Percentiles rank a stretch among this genome's conserved stretches.
Evolutionary conservation across 179 eudicot species (phyloP).

Genomic region (Camellia oleifera): DNA sequence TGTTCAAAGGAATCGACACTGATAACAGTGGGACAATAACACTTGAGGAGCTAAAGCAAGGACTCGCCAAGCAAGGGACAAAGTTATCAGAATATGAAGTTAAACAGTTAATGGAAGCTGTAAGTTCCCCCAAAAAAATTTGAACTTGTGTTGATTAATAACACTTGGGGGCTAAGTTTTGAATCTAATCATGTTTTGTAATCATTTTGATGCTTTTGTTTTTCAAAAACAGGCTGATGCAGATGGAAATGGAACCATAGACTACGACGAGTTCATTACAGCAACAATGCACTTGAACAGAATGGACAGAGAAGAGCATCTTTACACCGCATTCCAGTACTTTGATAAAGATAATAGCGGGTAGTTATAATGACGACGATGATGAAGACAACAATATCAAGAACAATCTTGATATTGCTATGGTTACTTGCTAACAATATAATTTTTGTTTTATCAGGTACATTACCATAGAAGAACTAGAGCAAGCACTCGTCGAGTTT

Average conservation of each 20-base stretch:
- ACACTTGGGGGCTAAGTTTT: background rate
- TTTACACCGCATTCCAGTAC: slow-evolving; percentile 55
- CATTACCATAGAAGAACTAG: slow-evolving; percentile 54
- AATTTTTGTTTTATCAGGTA: slow-evolving; percentile 28
- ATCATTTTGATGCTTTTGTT: background rate
- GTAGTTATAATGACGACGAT: slow-evolving; percentile 21
- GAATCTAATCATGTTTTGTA: no score
- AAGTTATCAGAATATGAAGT: slow-evolving; percentile 50
- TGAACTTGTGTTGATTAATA: background rate
- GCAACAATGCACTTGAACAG: slow-evolving; percentile 64
- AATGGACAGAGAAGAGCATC: slow-evolving; percentile 64
- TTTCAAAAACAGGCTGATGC: slow-evolving; percentile 47
- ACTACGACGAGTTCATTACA: slow-evolving; percentile 58
- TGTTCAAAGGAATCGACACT: slow-evolving; percentile 51
- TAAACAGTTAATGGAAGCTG: slow-evolving; percentile 54
- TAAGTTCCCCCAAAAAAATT: slow-evolving; percentile 17
- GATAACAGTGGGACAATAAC: slow-evolving; percentile 59
- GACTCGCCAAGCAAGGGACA: slow-evolving; percentile 48
- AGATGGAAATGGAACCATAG: slow-evolving; percentile 57
- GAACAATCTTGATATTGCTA: background rate
- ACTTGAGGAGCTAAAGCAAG: slow-evolving; percentile 53
- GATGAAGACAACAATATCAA: background rate
- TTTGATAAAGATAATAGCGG: slow-evolving; percentile 62
- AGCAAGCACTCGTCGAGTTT: slow-evolving; percentile 51
- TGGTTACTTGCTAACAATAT: background rate